Evolutionary conservation across 805 yeast species (phyloP).

Genomic region (Teunomyces kruisii): DNA sequence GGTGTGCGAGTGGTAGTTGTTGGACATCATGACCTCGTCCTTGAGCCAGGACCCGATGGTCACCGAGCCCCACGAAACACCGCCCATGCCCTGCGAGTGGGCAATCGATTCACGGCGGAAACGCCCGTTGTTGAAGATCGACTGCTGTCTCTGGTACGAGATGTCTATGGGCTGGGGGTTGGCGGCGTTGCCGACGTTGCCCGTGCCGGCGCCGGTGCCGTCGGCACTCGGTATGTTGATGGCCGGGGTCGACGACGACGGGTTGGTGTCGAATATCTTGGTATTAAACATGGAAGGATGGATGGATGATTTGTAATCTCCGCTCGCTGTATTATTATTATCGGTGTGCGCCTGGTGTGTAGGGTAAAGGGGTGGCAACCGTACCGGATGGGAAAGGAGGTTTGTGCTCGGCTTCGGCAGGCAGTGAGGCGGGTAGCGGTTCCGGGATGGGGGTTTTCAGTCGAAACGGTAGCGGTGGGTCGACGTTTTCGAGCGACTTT

Average conservation of each 20-base stretch:
- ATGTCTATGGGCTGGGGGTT: slow-evolving; percentile 47
- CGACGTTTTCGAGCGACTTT: no score
- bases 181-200: slow-evolving; percentile 1
- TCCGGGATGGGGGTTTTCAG: no score
- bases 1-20: slow-evolving; percentile 16
- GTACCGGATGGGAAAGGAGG: no score
- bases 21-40: slow-evolving; percentile 78
- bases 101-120: slow-evolving; percentile 89
- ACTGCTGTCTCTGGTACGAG: slow-evolving; percentile 37
- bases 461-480: no score
- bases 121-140: slow-evolving; percentile 38
- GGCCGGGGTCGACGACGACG: slow-evolving; percentile 24
- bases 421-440: no score
- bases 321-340: background rate
- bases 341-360: background rate
- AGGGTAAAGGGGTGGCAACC: background rate
- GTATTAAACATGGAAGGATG: slow-evolving; percentile 39
- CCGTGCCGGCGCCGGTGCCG: background rate
- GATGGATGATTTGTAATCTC: background rate
- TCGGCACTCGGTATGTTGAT: slow-evolving; percentile 25
- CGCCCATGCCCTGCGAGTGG: slow-evolving; percentile 97
- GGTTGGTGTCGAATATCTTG: slow-evolving; percentile 36
- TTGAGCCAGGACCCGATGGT: slow-evolving; percentile 95
- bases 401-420: no score
- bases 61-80: slow-evolving; percentile 95